A percentile compares a stretch with the other conserved stretches of the same genome.
phyloP scores from a whole-genome alignment of 2,329 filamentous ascomycete genomes.

The Coleophoma cylindrospora region DNA sequence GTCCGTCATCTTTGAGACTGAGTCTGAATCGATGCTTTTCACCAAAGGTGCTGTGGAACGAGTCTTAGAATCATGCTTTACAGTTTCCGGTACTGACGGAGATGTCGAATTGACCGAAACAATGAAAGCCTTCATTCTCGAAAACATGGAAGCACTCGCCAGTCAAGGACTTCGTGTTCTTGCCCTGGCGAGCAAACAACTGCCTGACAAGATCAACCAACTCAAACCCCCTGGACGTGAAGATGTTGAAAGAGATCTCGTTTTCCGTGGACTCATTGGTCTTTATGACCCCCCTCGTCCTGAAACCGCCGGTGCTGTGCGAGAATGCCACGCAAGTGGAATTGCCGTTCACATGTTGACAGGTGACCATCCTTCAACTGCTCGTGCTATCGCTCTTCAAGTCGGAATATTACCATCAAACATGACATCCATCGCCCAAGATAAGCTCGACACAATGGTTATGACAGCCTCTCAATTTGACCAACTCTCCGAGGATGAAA shows the following conservation, averaged over 20 bases:
- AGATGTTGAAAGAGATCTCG: constrained; percentile 62
- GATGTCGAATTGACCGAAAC: constrained; percentile 44
- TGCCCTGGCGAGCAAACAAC: constrained; percentile 48
- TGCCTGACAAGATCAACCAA: constrained; percentile 23
- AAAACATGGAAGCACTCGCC: constrained; percentile 65
- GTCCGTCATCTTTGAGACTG: constrained; percentile 65
- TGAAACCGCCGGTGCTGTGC: constrained; percentile 51
- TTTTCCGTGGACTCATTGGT: constrained; percentile 64
- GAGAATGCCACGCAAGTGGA: constrained; percentile 60
- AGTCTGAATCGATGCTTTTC: constrained; percentile 42
- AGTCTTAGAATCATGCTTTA: constrained; percentile 57
- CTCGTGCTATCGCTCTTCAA: constrained; percentile 71
- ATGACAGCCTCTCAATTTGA: constrained; percentile 78
- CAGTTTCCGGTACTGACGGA: constrained; percentile 38
- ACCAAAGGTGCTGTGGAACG: constrained; percentile 68
- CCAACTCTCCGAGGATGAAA: constrained; percentile 66
- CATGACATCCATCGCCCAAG: constrained; percentile 51
- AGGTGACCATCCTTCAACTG: constrained; percentile 75
- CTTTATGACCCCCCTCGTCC: constrained; percentile 54
- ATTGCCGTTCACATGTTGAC: constrained; percentile 78
- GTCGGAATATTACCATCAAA: constrained; percentile 71
- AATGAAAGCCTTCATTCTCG: constrained; percentile 50
- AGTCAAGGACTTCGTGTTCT: constrained; percentile 65
- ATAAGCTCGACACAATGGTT: constrained; percentile 64
- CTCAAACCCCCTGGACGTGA: constrained; percentile 47